These are phyloP conservation scores for Inga laurina DNA, from an alignment of 306 rosid species.

Conservation along the genomic window DNA sequence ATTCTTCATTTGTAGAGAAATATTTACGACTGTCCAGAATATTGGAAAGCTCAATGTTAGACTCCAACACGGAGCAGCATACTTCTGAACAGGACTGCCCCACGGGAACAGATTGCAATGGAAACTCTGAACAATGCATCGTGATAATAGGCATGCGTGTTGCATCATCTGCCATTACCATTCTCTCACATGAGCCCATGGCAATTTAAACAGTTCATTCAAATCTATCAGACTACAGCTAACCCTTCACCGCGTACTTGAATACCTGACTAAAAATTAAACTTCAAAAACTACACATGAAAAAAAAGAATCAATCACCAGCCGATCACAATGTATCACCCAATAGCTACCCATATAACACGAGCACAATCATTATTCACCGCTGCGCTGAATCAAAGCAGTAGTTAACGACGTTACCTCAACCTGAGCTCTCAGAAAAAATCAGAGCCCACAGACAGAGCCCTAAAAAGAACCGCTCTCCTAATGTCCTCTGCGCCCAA, in stretches of 20 bases:
- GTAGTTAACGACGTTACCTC: not conserved
- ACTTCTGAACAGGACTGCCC: slow-evolving; percentile 36
- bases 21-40: slow-evolving; percentile 32
- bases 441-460: slow-evolving; percentile 25
- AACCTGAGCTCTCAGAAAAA: slow-evolving; percentile 14
- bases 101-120: slow-evolving; percentile 41
- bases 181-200: slow-evolving; percentile 51
- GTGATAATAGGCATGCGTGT: slow-evolving; percentile 21
- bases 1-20: slow-evolving; percentile 18
- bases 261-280: not conserved
- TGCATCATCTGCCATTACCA: slow-evolving; percentile 37
- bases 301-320: not conserved
- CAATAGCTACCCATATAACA: slow-evolving; percentile 27
- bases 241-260: slow-evolving; percentile 13
- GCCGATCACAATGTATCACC: slow-evolving; percentile 34
- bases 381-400: slow-evolving; percentile 3
- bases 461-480: slow-evolving; percentile 41
- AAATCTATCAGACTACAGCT: slow-evolving; percentile 15
- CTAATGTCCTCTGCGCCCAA: slow-evolving; percentile 32
- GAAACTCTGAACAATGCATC: slow-evolving; percentile 40
- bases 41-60: slow-evolving; percentile 30
- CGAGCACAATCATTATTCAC: not conserved
- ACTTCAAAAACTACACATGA: not conserved
- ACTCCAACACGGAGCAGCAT: slow-evolving; percentile 22
- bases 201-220: slow-evolving; percentile 17